Evolutionary conservation across 352 stramenopile species (phyloP).

Genomic region (Phytophthora citricola): DNA sequence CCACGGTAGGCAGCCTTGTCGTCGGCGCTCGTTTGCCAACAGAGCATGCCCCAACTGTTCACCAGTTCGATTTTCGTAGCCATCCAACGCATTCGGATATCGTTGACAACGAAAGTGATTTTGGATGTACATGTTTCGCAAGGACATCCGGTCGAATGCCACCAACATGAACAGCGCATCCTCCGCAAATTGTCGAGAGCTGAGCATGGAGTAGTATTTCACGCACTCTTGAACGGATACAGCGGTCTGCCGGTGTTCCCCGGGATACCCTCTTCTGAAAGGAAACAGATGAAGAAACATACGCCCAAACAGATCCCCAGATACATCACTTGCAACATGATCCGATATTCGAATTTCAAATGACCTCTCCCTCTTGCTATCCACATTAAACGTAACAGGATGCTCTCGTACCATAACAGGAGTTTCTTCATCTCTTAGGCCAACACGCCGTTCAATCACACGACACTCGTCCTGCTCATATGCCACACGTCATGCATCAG

Average conservation of each 20-base stretch:
- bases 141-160: slow-evolving; percentile 14
- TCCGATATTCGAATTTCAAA: not conserved
- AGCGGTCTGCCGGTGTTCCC: not conserved
- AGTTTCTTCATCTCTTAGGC: slow-evolving; percentile 7
- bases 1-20: slow-evolving; percentile 5
- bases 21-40: slow-evolving; percentile 4
- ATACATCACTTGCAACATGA: not conserved
- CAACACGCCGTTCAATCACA: not conserved
- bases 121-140: slow-evolving; percentile 15
- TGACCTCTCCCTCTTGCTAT: not conserved
- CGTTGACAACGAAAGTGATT: slow-evolving; percentile 11
- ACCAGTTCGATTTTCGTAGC: slow-evolving; percentile 1
- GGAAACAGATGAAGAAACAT: not conserved
- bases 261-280: not conserved
- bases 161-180: slow-evolving; percentile 22
- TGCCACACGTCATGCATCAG: not conserved
- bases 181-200: slow-evolving; percentile 18
- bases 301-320: not conserved
- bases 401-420: not conserved
- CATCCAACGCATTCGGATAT: not conserved
- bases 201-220: slow-evolving; percentile 16
- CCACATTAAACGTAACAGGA: not conserved
- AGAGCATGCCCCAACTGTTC: slow-evolving; percentile 2
- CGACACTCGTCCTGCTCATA: not conserved
- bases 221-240: not conserved